Evolutionary conservation across 192 early-diverging fungal species (phyloP).

Genomic region (Backusella psychrophila): DNA sequence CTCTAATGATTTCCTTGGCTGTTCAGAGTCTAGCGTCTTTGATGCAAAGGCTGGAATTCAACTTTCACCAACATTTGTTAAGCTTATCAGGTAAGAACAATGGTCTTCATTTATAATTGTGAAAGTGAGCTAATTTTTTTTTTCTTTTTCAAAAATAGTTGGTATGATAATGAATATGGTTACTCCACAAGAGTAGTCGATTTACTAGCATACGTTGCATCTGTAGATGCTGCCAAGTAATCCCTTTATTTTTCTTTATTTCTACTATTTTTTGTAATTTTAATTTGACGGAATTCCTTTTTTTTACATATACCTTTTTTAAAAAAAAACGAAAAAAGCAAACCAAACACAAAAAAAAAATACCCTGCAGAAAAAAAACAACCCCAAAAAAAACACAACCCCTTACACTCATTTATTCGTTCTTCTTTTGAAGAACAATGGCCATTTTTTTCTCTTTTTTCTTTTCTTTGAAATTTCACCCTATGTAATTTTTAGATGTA

Average conservation of each 20-base stretch:
- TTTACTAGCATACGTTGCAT: constrained; percentile 74
- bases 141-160: constrained; percentile 41
- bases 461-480: neutral
- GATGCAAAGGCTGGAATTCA: constrained; percentile 95
- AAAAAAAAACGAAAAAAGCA: constrained; percentile 1
- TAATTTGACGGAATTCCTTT: constrained; percentile 3
- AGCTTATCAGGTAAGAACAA: neutral
- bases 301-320: neutral
- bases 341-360: neutral
- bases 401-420: neutral
- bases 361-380: neutral
- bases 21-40: constrained; percentile 80
- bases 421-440: constrained; percentile 1
- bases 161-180: constrained; percentile 68
- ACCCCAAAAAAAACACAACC: neutral
- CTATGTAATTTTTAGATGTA: constrained; percentile 4
- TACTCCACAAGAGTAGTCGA: constrained; percentile 89
- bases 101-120: neutral
- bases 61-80: constrained; percentile 67
- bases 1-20: constrained; percentile 90
- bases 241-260: neutral
- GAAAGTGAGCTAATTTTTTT: neutral
- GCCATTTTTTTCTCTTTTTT: neutral
- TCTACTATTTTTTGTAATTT: neutral
- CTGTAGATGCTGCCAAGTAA: constrained; percentile 24